Evolutionary conservation across 805 yeast genomes (phyloP).

Genomic region (Starmerella bombi): DNA sequence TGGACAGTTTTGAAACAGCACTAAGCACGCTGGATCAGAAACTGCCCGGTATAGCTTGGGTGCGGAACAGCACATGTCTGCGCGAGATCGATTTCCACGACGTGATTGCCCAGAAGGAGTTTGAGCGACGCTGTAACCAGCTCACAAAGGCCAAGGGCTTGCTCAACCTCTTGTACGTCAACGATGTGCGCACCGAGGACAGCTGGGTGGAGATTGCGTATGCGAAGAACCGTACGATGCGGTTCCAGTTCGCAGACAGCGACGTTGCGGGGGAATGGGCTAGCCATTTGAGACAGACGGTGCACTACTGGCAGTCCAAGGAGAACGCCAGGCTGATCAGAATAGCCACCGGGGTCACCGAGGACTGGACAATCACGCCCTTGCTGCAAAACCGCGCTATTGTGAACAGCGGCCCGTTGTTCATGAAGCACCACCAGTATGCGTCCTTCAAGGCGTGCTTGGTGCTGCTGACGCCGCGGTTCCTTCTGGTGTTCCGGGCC

Average conservation of each 20-base stretch:
- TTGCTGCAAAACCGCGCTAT: constrained; percentile 48
- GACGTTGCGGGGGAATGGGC: constrained; percentile 52
- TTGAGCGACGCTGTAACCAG: constrained; percentile 45
- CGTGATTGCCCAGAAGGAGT: constrained; percentile 46
- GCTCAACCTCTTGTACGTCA: constrained; percentile 44
- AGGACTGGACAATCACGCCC: constrained; percentile 29
- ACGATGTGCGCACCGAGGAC: constrained; percentile 21
- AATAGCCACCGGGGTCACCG: constrained; percentile 5
- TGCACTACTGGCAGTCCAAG: constrained; percentile 47
- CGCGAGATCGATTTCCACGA: constrained; percentile 41
- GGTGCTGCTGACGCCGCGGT: constrained; percentile 60
- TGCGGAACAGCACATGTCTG: constrained; percentile 28
- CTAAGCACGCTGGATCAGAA: constrained; percentile 24
- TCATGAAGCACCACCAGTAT: constrained; percentile 57
- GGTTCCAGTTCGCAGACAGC: constrained; percentile 3
- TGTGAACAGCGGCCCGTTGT: constrained; percentile 52
- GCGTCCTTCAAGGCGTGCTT: constrained; percentile 47
- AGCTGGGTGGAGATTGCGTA: constrained; percentile 23
- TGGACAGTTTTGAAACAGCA: constrained; percentile 21
- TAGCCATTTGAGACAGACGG: constrained; percentile 32
- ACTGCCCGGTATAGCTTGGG: too few species aligned
- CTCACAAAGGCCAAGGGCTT: constrained; percentile 47
- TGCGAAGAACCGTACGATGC: constrained; percentile 7
- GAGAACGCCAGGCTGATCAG: constrained; percentile 29
- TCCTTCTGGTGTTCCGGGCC: constrained; percentile 39